phyloP scores from a whole-genome alignment of 805 yeast species.

The Yamadazyma paraphyllophila region DNA sequence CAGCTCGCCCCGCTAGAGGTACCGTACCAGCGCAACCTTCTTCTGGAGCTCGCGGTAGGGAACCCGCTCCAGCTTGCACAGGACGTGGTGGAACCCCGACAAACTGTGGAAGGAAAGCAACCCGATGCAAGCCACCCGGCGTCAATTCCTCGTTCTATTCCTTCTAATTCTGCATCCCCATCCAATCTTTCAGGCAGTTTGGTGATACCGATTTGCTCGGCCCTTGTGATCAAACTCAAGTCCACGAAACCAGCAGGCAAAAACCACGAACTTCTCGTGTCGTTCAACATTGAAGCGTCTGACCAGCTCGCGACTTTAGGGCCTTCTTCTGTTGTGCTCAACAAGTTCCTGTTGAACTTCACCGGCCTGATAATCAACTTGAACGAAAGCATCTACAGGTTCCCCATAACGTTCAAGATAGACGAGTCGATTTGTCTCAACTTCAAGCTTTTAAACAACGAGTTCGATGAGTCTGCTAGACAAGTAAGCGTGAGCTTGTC shows the following conservation, averaged over 20 bases:
- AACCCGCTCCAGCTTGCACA: background rate
- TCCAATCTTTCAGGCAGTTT: background rate
- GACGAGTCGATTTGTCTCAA: constrained; percentile 35
- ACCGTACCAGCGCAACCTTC: constrained; percentile 5
- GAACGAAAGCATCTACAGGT: constrained; percentile 12
- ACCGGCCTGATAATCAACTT: constrained; percentile 11
- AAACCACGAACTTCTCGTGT: constrained; percentile 43
- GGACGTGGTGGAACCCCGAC: too few relatives aligned
- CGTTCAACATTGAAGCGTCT: constrained; percentile 47
- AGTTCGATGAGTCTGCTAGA: constrained; percentile 13
- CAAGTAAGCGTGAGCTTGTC: constrained; percentile 9
- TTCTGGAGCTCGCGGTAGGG: constrained; percentile 2
- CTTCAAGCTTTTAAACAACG: constrained; percentile 33
- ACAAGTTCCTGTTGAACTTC: constrained; percentile 9
- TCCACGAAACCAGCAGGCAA: constrained; percentile 50
- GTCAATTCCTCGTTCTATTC: too few relatives aligned
- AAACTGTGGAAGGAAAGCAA: too few relatives aligned
- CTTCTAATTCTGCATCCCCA: background rate
- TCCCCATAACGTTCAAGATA: constrained; percentile 26
- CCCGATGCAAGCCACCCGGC: too few relatives aligned
- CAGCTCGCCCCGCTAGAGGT: constrained; percentile 5
- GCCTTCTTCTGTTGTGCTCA: constrained; percentile 3
- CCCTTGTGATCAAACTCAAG: constrained; percentile 45
- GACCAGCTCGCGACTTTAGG: constrained; percentile 30
- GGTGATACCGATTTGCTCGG: constrained; percentile 28